Percentiles rank a stretch among this genome's conserved stretches.
Evolutionary conservation across 352 stramenopile species (phyloP).

Genomic region (Peronospora tabacina): DNA sequence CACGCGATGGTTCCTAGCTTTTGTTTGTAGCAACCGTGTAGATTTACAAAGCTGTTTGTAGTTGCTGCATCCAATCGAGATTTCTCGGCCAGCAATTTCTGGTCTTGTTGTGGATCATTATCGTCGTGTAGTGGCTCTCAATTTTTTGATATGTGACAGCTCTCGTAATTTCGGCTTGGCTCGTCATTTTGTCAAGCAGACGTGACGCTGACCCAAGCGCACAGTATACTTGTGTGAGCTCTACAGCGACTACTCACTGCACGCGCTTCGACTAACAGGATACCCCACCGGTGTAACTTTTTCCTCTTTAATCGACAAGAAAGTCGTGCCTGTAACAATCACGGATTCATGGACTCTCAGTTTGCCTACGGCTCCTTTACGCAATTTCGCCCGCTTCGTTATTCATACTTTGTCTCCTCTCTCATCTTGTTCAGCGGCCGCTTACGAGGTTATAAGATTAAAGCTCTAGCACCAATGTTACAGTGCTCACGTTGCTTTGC

Average conservation of each 20-base stretch:
- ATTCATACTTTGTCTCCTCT: too few relatives aligned
- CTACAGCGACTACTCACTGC: constrained; percentile 46
- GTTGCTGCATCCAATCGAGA: constrained; percentile 6
- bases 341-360: constrained; percentile 48
- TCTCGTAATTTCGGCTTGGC: constrained; percentile 29
- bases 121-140: not conserved
- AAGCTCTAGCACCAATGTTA: constrained; percentile 40
- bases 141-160: constrained; percentile 3
- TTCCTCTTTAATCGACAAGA: constrained; percentile 5
- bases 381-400: constrained; percentile 11
- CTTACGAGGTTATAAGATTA: constrained; percentile 33
- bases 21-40: not conserved
- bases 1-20: not conserved
- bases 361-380: constrained; percentile 29
- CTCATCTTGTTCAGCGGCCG: constrained; percentile 9
- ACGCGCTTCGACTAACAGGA: constrained; percentile 39
- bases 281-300: constrained; percentile 9
- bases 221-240: too few relatives aligned
- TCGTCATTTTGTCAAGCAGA: constrained; percentile 16
- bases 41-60: constrained; percentile 8
- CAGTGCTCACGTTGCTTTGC: too few relatives aligned
- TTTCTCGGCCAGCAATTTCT: constrained; percentile 1
- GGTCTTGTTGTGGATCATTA: constrained; percentile 5
- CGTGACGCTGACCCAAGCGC: too few relatives aligned
- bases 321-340: too few relatives aligned